Evolutionary conservation across 768 basidiomycete species (phyloP).

Genomic region (Clitopilus hobsonii): DNA sequence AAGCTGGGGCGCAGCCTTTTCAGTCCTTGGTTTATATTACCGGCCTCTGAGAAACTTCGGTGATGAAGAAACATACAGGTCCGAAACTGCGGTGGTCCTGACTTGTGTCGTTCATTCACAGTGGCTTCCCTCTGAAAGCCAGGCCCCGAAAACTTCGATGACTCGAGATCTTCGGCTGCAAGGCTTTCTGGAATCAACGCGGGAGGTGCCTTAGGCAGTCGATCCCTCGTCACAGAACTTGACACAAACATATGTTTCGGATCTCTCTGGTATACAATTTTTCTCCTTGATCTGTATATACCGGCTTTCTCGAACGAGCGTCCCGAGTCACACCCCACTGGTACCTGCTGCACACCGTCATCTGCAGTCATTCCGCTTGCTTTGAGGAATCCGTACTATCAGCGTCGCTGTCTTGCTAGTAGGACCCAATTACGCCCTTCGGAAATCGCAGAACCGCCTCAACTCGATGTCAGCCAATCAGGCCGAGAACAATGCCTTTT

Average conservation of each 20-base stretch:
- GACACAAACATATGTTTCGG: background rate
- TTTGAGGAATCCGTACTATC: no score
- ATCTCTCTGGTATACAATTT: background rate
- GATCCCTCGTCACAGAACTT: background rate
- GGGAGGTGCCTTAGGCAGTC: background rate
- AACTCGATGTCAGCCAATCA: background rate
- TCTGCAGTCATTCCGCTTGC: background rate
- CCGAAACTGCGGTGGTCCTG: background rate
- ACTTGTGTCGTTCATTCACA: background rate
- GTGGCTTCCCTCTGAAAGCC: no score
- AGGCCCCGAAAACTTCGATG: background rate
- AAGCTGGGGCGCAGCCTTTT: background rate
- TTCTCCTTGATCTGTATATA: background rate
- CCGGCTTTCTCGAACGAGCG: background rate
- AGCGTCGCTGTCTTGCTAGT: no score
- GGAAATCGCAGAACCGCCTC: background rate
- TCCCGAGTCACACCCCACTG: background rate
- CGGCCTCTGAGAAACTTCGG: background rate
- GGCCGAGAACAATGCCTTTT: constrained; percentile 2
- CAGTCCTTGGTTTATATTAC: background rate
- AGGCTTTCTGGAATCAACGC: background rate
- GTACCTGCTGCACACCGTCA: background rate
- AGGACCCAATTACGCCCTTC: no score
- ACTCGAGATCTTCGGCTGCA: background rate
- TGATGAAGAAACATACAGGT: background rate